Evolutionary conservation across 2,329 filamentous ascomycete genomes (phyloP), one percentile per base, ranked within the genome.

Genomic region (Penicillium glabrum): DNA sequence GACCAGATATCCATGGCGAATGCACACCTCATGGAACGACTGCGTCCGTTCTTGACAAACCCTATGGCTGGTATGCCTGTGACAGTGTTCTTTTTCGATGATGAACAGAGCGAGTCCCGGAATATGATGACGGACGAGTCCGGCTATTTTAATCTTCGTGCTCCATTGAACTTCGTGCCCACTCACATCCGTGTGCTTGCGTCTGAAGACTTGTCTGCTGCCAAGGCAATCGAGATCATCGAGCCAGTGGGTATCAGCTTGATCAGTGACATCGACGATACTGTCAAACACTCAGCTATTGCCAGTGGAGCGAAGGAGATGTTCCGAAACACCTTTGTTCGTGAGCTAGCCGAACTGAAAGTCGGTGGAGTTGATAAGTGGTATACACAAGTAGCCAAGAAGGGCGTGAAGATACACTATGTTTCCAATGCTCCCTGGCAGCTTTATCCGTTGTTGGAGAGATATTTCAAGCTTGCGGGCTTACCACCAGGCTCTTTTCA

Each of bases 341-440:
- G 93, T 10, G 91, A 97, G 45, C 79, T 98, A 1, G 81, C 77
- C 3, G 91, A 93, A 58, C 80, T 98, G 46, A 91, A 87, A 0
- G 86, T 99, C 23, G 88, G 92, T 16, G 95, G 95, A 2, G 93
- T 98, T 21, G 85, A 82, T 56, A 91, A 96, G 60, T 98, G 95
- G 93, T 99, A 98, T 70, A 86, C 81, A 35, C 81, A 81, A 21
- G 82, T 99, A 76, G 83, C 89, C 39, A 81, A 86, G 21, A 86
- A 93, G 77, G 92, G 93, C 19, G 93, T 98, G 24, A 86, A 87
- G 66, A 83, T 99, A 51, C 96, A 99, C 71, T 99, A 99, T 73
- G 96, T 96, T 62, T 99, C 95, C n/a, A 99, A 99, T 75, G 96
- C 93, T 50, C 95, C 95, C 0, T 99, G 96, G 96, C 96, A 99